Evolutionary conservation across 495 filamentous ascomycete species (phyloP), one percentile per base, ranked within the genome.

Genomic region (Penicillium diatomitis): DNA sequence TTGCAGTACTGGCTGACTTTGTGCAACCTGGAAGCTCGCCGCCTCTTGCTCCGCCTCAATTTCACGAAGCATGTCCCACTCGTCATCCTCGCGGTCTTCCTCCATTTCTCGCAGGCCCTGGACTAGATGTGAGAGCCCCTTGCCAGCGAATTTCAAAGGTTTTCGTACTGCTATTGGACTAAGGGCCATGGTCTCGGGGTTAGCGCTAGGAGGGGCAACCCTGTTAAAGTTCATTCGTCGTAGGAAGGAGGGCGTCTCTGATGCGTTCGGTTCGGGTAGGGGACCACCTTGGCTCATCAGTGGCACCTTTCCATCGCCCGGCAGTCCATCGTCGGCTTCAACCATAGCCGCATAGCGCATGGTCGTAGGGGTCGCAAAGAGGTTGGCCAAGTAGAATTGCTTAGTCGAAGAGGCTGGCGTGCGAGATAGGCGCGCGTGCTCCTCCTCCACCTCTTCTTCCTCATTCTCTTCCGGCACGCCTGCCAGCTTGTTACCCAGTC

Each of bases 31-130:
- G 32, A 80, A 65, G 12, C 69, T 63, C 30, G 50, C 47, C 0
- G 56, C 54, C 35, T 55, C 54, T 55, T 67, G 57, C 37, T 82
- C 81, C 31, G 68, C 71, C 64, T 95, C 90, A 57, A 95, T 77
- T 63, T 95, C 90, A 9, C 76, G 72, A 54, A 96, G 64, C n/a
- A 85, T 76, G 30, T 95, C 88, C 61, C 88, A 69, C 28, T 95
- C 90, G 8, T 94, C 88, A 27, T 86, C 82, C 33, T 83, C 60
- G 10, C 72, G 74, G 30, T 94, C 86, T 31, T 92, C 84, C 56
- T 94, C 87, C 65, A 91, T 76, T 54, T 82, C 83, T 11, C 87
- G 74, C 54, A 98, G 65, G 9, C 81, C 79, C 38, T 86, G 82
- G 8, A 96, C 84, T 45, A 95, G 72, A 45, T 78, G 82, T 52